Evolutionary conservation across 2,329 filamentous ascomycete species (phyloP).

Genomic region (Nannizziopsis barbatae): DNA sequence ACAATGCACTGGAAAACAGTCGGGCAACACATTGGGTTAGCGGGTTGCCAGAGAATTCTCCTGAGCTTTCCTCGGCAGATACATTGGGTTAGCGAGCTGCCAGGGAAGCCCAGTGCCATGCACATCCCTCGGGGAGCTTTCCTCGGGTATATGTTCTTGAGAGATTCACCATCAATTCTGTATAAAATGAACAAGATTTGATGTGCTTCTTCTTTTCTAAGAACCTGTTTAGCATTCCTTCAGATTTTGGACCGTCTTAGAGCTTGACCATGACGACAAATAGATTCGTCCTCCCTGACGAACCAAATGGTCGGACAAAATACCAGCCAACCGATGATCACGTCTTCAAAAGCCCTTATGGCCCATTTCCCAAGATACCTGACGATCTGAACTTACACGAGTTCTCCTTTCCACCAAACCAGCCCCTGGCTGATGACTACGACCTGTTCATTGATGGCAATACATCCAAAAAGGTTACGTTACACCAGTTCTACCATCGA

Average conservation of each 20-base stretch:
- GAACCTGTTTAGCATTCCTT: neutral
- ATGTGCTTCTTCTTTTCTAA: neutral
- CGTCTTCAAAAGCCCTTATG: conserved; percentile 11
- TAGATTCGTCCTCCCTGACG: conserved; percentile 4
- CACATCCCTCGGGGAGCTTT: no score
- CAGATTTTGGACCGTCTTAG: neutral
- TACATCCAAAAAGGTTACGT: conserved; percentile 1
- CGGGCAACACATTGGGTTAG: no score
- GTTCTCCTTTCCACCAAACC: conserved; percentile 10
- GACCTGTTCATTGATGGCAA: conserved; percentile 13
- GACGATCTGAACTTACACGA: conserved; percentile 11
- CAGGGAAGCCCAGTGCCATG: no score
- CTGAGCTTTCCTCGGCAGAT: no score
- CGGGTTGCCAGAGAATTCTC: no score
- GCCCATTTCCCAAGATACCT: conserved; percentile 11
- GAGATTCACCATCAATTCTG: no score
- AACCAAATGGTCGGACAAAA: conserved; percentile 9
- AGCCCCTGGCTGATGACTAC: conserved; percentile 8
- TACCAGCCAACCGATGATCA: conserved; percentile 13
- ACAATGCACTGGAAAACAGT: no score
- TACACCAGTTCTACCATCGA: conserved; percentile 12
- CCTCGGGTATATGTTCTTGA: no score
- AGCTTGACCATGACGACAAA: conserved; percentile 5
- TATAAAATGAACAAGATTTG: no score
- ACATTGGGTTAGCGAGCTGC: no score